Evolutionary conservation across 768 basidiomycete species (phyloP).

Genomic region (Phaeotremella skinneri): DNA sequence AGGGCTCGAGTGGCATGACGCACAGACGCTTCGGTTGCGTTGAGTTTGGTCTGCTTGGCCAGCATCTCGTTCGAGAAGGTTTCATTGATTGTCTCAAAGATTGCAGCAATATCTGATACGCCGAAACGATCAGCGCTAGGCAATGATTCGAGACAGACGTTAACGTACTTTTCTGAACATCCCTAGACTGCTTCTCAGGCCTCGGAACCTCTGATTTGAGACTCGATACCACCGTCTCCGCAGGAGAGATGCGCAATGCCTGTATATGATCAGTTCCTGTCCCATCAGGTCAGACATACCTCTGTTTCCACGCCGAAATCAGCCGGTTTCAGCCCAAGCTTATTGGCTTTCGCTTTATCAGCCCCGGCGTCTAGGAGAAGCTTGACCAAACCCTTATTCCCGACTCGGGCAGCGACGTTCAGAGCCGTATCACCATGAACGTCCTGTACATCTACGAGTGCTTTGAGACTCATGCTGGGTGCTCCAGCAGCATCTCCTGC

Average conservation of each 20-base stretch:
- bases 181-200: conserved; percentile 73
- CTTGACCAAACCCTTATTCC: conserved; percentile 80
- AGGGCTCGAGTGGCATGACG: conserved; percentile 85
- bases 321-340: conserved; percentile 84
- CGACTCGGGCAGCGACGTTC: conserved; percentile 91
- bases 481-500: conserved; percentile 57
- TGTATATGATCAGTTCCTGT: conserved; percentile 11
- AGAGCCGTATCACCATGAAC: conserved; percentile 93
- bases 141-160: neutral
- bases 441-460: conserved; percentile 85
- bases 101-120: conserved; percentile 72
- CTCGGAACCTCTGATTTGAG: conserved; percentile 69
- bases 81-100: conserved; percentile 72
- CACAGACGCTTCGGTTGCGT: conserved; percentile 79
- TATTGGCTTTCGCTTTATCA: conserved; percentile 82
- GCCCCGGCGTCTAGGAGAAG: conserved; percentile 89
- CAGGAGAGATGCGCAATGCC: conserved; percentile 44
- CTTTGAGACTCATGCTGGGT: conserved; percentile 42
- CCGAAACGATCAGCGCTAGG: neutral
- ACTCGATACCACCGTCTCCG: conserved; percentile 75
- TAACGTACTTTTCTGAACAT: conserved; percentile 58
- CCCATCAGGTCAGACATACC: conserved; percentile 55
- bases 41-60: conserved; percentile 80
- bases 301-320: conserved; percentile 94
- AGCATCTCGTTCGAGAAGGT: conserved; percentile 84